Conservation (phyloP, 1,139 yeast species). For the Lodderomyces orthopsilosis region DNA sequence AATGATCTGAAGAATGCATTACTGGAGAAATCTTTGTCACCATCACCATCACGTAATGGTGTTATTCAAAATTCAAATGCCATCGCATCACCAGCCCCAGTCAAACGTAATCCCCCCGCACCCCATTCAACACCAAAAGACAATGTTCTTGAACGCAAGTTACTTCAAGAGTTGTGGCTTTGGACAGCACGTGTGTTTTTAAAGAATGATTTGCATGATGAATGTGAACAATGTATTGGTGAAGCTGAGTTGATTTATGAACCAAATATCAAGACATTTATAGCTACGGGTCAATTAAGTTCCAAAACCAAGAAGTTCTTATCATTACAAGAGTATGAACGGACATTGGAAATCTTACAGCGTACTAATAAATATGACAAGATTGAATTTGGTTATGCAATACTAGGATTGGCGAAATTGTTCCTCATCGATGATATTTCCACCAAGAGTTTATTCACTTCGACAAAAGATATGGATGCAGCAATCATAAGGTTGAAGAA, state of each 20-base stretch:
- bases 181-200: conserved; percentile 68
- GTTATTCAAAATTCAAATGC: background rate
- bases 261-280: conserved; percentile 52
- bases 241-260: conserved; percentile 62
- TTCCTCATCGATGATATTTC: conserved; percentile 44
- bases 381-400: conserved; percentile 51
- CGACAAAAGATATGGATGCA: conserved; percentile 55
- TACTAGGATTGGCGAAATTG: conserved; percentile 65
- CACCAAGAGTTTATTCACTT: conserved; percentile 36
- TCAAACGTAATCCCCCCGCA: background rate
- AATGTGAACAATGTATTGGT: conserved; percentile 68
- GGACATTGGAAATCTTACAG: conserved; percentile 50
- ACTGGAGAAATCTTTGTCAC: background rate
- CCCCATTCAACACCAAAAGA: conserved; percentile 4
- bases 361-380: conserved; percentile 20
- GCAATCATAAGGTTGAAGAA: conserved; percentile 65
- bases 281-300: conserved; percentile 53
- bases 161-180: conserved; percentile 69
- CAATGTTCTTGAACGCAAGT: conserved; percentile 23
- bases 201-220: conserved; percentile 52
- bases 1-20: conserved; percentile 1
- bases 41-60: background rate
- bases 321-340: conserved; percentile 67
- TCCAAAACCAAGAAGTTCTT: conserved; percentile 37
- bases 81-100: conserved; percentile 4